Evolutionary conservation across 768 basidiomycete species (phyloP).

Genomic region (Phlegmacium glaucopus): DNA sequence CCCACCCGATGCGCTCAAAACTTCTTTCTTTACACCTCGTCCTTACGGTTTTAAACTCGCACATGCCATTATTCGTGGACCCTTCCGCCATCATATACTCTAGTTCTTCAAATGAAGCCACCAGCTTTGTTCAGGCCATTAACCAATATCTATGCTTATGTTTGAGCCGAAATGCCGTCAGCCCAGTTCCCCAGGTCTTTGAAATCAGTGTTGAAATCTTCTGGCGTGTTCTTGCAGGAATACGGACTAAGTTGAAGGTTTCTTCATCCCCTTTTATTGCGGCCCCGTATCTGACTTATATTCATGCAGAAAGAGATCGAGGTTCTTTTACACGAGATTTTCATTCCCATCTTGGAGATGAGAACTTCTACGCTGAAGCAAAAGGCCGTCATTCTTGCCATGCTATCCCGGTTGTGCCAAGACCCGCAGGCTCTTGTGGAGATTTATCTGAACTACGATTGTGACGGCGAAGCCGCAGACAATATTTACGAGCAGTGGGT

Average conservation of each 20-base stretch:
- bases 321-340: slow-evolving; percentile 97
- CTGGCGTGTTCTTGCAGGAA: slow-evolving; percentile 91
- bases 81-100: slow-evolving; percentile 90
- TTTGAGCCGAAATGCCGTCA: slow-evolving; percentile 92
- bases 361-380: slow-evolving; percentile 93
- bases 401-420: slow-evolving; percentile 85
- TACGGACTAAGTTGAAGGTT: slow-evolving; percentile 96
- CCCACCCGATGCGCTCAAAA: slow-evolving; percentile 97
- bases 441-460: slow-evolving; percentile 98
- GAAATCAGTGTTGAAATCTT: slow-evolving; percentile 98
- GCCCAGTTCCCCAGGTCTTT: slow-evolving; percentile 94
- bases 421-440: slow-evolving; percentile 98
- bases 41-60: slow-evolving; percentile 85
- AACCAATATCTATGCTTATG: slow-evolving; percentile 95
- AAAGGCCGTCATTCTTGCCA: slow-evolving; percentile 87
- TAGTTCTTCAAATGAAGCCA: slow-evolving; percentile 82
- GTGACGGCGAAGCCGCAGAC: slow-evolving; percentile 89
- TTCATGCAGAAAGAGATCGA: slow-evolving; percentile 91
- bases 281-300: slow-evolving; percentile 5
- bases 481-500: slow-evolving; percentile 96
- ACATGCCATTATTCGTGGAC: slow-evolving; percentile 88
- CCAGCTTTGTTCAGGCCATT: slow-evolving; percentile 86
- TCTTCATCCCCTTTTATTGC: slow-evolving; percentile 10
- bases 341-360: slow-evolving; percentile 98
- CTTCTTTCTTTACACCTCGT: slow-evolving; percentile 92